Base-by-base conservation (phyloP, 306 rosid species). In the Echinosophora koreensis region DNA sequence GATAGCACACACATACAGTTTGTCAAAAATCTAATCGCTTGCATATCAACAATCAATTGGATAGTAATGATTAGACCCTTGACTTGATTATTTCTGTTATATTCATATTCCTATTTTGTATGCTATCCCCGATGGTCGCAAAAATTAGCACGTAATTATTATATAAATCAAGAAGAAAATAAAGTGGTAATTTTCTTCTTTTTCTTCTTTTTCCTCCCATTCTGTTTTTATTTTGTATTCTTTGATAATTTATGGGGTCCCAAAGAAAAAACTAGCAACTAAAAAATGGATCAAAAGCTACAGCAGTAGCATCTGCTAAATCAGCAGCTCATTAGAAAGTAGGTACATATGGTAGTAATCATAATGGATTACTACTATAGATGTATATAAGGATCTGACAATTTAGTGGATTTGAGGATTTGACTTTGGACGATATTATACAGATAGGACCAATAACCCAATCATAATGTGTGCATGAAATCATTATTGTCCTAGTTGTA, bases 81-180 rank as follows among this genome's bases (percentile, higher is more conserved):
- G 42, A 17, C 22, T 65, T 73, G 73, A 73, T 80, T 65, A 62
- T 80, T 73, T 15, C 10, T 73, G 79, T 80, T 72, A 64, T 74
- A 73, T 80, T 73, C 79, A 66, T 56, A 80, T 80, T 80, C 84
- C 69, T 58, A 14, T 69, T 73, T 66, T 66, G 2, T 66, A 73
- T 73, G 10, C 10, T 37, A 16, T 41, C 66, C 2, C 6, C 11
- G 16, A 38, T 71, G 66, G 12, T 52, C 4, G 8, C 27, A 37
- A 39, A 38, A 38, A 71, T 54, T 56, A 39, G 55, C 66, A 27
- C n/a, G 39, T 13, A 57, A 50, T 12, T n/a, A 54, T 55, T 6
- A 16, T 52, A 52, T 6, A 17, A 9, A 8, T 2, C 5, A 16
- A 16, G 15, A 16, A 22, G 22, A 22, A 22, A 5, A 52, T 6